Evolutionary conservation across 306 rosid genomes (phyloP).

Genomic region (Malus domestica): ASM211411v1 NC_041796.1:2225001-2225500

Average conservation of each 20-base stretch:
- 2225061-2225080: not conserved
- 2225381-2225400: not conserved
- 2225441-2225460: not conserved
- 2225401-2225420: not conserved
- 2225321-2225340: constrained; percentile 37
- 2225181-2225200: constrained; percentile 11
- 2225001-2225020: not conserved
- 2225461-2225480: not conserved
- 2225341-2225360: constrained; percentile 22
- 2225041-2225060: not conserved
- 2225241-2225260: constrained; percentile 67
- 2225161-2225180: constrained; percentile 3
- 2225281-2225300: constrained; percentile 56
- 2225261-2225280: constrained; percentile 66
- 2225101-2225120: not conserved
- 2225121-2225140: not conserved
- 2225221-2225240: constrained; percentile 89
- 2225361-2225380: constrained; percentile 9
- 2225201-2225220: constrained; percentile 28
- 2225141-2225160: constrained; percentile 2
- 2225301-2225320: constrained; percentile 85
- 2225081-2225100: not conserved
- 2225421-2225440: not conserved
- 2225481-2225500: not conserved
- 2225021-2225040: not conserved